Conservation (phyloP, 345 rosid species). For the Hibiscus syriacus region DNA sequence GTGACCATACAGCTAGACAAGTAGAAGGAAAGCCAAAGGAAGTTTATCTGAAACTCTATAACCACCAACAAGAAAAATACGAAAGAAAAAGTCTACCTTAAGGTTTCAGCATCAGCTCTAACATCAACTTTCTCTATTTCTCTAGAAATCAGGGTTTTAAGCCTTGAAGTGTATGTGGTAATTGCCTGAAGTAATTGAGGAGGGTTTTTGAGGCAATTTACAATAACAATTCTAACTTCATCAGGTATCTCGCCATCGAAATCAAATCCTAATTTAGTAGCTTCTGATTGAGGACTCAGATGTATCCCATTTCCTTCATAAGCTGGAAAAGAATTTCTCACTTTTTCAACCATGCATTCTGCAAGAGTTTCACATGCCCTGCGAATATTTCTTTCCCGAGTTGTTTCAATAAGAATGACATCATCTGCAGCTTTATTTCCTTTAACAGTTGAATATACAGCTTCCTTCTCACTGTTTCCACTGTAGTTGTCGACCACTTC, state of each 20-base stretch:
- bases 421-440: slow-evolving; percentile 71
- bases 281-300: slow-evolving; percentile 64
- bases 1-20: slow-evolving; percentile 5
- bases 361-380: slow-evolving; percentile 87
- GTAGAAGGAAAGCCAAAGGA: slow-evolving; percentile 1
- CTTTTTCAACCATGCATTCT: slow-evolving; percentile 52
- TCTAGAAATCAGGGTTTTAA: slow-evolving; percentile 59
- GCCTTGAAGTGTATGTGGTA: slow-evolving; percentile 52
- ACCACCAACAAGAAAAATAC: neutral
- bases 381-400: slow-evolving; percentile 63
- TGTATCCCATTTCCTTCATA: slow-evolving; percentile 88
- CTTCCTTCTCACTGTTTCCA: slow-evolving; percentile 53
- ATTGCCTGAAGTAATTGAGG: slow-evolving; percentile 75
- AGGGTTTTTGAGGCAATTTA: slow-evolving; percentile 65
- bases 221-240: slow-evolving; percentile 56
- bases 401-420: slow-evolving; percentile 79
- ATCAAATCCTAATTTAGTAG: slow-evolving; percentile 70
- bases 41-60: neutral
- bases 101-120: slow-evolving; percentile 85
- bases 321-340: slow-evolving; percentile 73
- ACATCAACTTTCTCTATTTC: slow-evolving; percentile 85
- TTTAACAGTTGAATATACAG: slow-evolving; percentile 86
- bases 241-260: slow-evolving; percentile 74
- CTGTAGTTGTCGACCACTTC: slow-evolving; percentile 46
- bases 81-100: slow-evolving; percentile 37